Percentiles rank a stretch among this genome's conserved stretches.
These are phyloP conservation scores for Yamadazyma siamensis DNA, from an alignment of 1,139 yeast genomes.

Conservation along the genomic window DNA sequence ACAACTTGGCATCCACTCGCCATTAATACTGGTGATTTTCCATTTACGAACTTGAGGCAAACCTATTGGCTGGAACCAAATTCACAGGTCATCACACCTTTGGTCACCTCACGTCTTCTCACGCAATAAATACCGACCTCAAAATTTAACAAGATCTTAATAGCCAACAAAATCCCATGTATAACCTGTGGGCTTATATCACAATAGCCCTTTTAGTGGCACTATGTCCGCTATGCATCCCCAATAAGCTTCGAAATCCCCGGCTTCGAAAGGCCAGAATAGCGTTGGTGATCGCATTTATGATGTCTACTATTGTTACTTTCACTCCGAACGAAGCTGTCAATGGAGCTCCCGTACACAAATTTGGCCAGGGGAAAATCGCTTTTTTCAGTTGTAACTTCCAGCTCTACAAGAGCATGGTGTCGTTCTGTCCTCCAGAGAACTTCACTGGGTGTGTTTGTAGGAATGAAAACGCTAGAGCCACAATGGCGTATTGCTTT, in stretches of 20 bases:
- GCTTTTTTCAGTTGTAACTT: constrained; percentile 31
- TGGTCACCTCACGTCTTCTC: no score
- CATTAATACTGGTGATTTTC: no score
- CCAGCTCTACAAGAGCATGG: constrained; percentile 20
- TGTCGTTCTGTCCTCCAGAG: constrained; percentile 21
- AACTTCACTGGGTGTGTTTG: constrained; percentile 24
- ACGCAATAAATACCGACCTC: no score
- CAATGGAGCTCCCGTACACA: constrained; percentile 34
- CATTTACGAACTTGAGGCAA: no score
- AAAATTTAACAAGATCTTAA: no score
- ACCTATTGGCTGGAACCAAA: no score
- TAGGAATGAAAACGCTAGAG: constrained; percentile 30
- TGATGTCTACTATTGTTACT: constrained; percentile 20
- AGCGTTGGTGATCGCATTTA: constrained; percentile 14
- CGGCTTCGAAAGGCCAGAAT: constrained; percentile 12
- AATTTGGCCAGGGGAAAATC: constrained; percentile 25
- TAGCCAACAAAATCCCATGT: no score
- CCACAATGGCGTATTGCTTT: constrained; percentile 42
- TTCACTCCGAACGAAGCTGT: constrained; percentile 31
- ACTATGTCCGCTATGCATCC: constrained; percentile 19
- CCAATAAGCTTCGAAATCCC: constrained; percentile 13
- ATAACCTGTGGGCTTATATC: constrained; percentile 12
- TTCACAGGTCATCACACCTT: no score
- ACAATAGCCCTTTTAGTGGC: constrained; percentile 16
- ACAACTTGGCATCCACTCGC: no score